Percentiles rank a stretch among this genome's conserved stretches.
These are phyloP conservation scores for Podospora fimiseda DNA, from an alignment of 495 filamentous ascomycete species.

Conservation along the genomic window DNA sequence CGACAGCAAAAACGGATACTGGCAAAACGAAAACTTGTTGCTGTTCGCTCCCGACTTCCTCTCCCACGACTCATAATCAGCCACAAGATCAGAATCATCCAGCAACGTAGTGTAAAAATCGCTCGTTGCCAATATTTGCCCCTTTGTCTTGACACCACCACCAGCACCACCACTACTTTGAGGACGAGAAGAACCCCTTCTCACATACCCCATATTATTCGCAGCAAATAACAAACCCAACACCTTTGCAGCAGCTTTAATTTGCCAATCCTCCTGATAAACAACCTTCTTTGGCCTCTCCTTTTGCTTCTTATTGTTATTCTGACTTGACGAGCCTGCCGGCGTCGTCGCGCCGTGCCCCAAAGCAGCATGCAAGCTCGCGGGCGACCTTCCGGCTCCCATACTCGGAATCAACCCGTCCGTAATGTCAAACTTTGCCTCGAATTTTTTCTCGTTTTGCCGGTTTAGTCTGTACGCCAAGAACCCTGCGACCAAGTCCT, in stretches of 20 bases:
- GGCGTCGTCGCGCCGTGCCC: slow-evolving; percentile 39
- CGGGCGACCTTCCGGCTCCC: slow-evolving; percentile 52
- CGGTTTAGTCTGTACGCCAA: slow-evolving; percentile 74
- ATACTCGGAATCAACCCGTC: slow-evolving; percentile 67
- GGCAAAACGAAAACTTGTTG: slow-evolving; percentile 89
- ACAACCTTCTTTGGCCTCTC: slow-evolving; percentile 50
- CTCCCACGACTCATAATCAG: slow-evolving; percentile 89
- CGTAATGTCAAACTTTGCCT: slow-evolving; percentile 48
- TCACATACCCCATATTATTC: slow-evolving; percentile 54
- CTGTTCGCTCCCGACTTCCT: slow-evolving; percentile 48
- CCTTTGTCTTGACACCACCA: slow-evolving; percentile 20
- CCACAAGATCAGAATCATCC: slow-evolving; percentile 78
- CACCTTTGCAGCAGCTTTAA: slow-evolving; percentile 72
- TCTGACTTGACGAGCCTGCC: too few relatives aligned
- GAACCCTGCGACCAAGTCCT: slow-evolving; percentile 73
- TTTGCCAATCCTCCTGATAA: slow-evolving; percentile 88
- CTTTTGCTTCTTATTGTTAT: slow-evolving; percentile 42
- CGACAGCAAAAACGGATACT: slow-evolving; percentile 90
- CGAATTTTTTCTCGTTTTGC: slow-evolving; percentile 62
- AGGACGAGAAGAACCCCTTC: slow-evolving; percentile 10
- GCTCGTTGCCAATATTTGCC: slow-evolving; percentile 56
- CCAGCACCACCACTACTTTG: not conserved
- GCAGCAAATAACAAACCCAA: slow-evolving; percentile 80
- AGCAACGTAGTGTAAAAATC: slow-evolving; percentile 84
- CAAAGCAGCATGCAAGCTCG: slow-evolving; percentile 70